phyloP scores from a whole-genome alignment of 2,329 filamentous ascomycete species.

The Sclerotiophoma versabilis region DNA sequence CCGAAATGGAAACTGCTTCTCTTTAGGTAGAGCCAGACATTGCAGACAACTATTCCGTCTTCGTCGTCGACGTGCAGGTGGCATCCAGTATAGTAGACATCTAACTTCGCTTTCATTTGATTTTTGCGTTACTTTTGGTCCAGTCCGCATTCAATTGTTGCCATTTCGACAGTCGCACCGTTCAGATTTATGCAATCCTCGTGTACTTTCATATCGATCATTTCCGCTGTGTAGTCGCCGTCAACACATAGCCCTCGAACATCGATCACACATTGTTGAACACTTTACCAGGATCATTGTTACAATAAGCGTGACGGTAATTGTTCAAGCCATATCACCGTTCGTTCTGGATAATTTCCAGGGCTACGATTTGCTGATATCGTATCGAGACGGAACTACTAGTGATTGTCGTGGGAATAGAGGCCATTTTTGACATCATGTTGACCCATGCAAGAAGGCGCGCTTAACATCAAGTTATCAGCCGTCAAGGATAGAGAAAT shows the following conservation, averaged over 20 bases:
- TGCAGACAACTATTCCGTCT: constrained; percentile 2
- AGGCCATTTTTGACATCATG: not conserved
- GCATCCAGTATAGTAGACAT: constrained; percentile 1
- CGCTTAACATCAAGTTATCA: not conserved
- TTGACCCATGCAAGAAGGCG: not conserved
- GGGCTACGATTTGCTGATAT: not conserved
- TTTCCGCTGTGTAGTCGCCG: constrained; percentile 1
- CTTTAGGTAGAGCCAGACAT: constrained; percentile 2
- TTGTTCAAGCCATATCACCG: constrained; percentile 3
- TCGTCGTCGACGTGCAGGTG: constrained; percentile 3
- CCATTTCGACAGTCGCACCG: constrained; percentile 1
- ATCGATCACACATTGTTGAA: not conserved
- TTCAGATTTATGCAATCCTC: not conserved
- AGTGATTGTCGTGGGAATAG: not conserved
- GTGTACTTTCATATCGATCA: constrained; percentile 3
- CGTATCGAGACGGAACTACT: not conserved
- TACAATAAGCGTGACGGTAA: not conserved
- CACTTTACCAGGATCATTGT: not conserved
- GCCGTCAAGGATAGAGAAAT: too few relatives aligned
- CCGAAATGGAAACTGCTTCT: constrained; percentile 2
- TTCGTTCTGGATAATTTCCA: not conserved
- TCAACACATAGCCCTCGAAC: constrained; percentile 1
- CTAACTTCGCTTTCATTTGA: not conserved
- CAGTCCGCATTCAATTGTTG: too few relatives aligned
- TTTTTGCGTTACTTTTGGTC: constrained; percentile 5